Evolutionary conservation across 2,329 filamentous ascomycete species (phyloP).

Genomic region (Pseudocercospora ulei): DNA sequence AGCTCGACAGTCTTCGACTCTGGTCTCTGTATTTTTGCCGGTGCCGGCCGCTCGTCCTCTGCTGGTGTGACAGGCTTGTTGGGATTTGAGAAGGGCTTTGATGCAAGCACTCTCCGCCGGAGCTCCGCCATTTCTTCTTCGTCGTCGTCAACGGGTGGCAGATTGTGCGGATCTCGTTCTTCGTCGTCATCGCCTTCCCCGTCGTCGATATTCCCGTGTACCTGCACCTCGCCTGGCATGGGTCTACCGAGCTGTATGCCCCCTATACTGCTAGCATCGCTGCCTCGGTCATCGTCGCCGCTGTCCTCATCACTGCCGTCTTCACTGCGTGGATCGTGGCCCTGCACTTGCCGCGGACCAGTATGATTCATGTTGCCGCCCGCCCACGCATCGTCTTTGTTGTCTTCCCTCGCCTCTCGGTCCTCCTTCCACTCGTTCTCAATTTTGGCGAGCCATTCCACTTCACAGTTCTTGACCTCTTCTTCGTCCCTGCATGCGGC

Average conservation of each 20-base stretch:
- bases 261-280: constrained; percentile 32
- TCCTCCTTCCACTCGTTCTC: constrained; percentile 82
- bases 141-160: constrained; percentile 68
- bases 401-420: constrained; percentile 53
- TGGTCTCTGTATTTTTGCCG: constrained; percentile 51
- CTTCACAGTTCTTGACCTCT: constrained; percentile 72
- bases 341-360: constrained; percentile 43
- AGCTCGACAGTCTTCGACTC: constrained; percentile 37
- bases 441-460: constrained; percentile 78
- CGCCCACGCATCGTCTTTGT: constrained; percentile 71
- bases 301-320: constrained; percentile 39
- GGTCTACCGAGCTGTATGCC: constrained; percentile 33
- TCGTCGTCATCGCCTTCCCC: constrained; percentile 42
- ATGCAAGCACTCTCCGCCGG: constrained; percentile 76
- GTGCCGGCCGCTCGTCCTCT: constrained; percentile 46
- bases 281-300: constrained; percentile 33
- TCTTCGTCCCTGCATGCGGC: constrained; percentile 73
- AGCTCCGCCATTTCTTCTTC: constrained; percentile 91
- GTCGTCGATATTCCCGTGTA: constrained; percentile 37
- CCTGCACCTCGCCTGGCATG: constrained; percentile 45
- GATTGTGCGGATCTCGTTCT: constrained; percentile 58
- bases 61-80: constrained; percentile 28
- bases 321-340: constrained; percentile 42
- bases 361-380: constrained; percentile 75
- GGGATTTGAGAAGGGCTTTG: constrained; percentile 69